Percentiles rank a stretch among this genome's conserved stretches.
phyloP scores from a whole-genome alignment of 768 basidiomycete species.

The Fistulinella prunicolor region DNA sequence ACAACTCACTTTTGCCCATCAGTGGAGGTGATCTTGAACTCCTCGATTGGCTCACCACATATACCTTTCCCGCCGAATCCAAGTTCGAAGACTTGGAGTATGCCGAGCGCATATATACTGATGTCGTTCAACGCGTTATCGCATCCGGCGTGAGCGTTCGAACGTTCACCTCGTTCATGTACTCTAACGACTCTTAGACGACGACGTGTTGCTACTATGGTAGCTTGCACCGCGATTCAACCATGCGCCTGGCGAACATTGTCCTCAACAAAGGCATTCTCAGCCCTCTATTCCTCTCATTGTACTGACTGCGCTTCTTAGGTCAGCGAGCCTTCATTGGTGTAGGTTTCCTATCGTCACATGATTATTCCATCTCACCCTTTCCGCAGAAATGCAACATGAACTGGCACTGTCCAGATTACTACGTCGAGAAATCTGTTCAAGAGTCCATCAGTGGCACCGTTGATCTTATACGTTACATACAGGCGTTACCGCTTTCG shows the following conservation, averaged over 20 bases:
- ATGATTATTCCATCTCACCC: background rate
- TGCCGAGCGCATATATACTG: slow-evolving; percentile 64
- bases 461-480: slow-evolving; percentile 60
- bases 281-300: background rate
- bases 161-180: background rate
- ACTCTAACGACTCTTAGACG: slow-evolving; percentile 44
- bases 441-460: slow-evolving; percentile 62
- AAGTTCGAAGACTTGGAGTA: slow-evolving; percentile 69
- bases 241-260: slow-evolving; percentile 77
- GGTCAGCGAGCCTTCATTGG: slow-evolving; percentile 87
- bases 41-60: slow-evolving; percentile 79
- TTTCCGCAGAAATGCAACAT: slow-evolving; percentile 34
- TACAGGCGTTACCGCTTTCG: slow-evolving; percentile 51
- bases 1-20: slow-evolving; percentile 11
- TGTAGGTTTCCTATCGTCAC: slow-evolving; percentile 42
- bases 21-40: slow-evolving; percentile 86
- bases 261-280: slow-evolving; percentile 55
- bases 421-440: slow-evolving; percentile 66
- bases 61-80: slow-evolving; percentile 88
- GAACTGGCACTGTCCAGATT: slow-evolving; percentile 63
- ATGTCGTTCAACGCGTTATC: slow-evolving; percentile 69
- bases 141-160: slow-evolving; percentile 64
- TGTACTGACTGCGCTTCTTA: slow-evolving; percentile 20
- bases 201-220: slow-evolving; percentile 94
- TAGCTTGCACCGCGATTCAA: slow-evolving; percentile 74